These are phyloP conservation scores for Candida tammaniensis DNA, from an alignment of 805 yeast genomes.

Conservation along the genomic window DNA sequence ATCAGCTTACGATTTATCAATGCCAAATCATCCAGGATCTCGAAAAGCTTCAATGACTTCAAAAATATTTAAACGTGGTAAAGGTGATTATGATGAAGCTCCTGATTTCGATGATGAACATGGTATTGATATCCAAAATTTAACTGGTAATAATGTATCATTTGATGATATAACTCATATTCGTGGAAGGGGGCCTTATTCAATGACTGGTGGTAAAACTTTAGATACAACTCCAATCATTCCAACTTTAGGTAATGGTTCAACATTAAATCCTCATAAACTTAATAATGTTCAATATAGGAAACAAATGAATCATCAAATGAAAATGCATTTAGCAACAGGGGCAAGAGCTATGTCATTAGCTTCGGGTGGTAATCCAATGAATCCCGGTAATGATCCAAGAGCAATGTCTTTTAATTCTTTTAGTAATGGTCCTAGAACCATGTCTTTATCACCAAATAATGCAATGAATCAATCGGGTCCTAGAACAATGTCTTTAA, in stretches of 20 bases:
- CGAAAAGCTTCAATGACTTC: conserved; percentile 39
- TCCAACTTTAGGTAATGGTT: conserved; percentile 55
- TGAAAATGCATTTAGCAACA: conserved; percentile 51
- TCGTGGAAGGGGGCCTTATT: conserved; percentile 67
- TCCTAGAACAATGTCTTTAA: conserved; percentile 30
- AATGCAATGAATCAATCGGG: conserved; percentile 11
- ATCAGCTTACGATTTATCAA: conserved; percentile 5
- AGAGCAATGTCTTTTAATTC: conserved; percentile 19
- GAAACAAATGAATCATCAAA: conserved; percentile 65
- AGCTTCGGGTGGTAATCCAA: conserved; percentile 33
- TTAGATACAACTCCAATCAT: conserved; percentile 71
- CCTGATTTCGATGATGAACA: conserved; percentile 35
- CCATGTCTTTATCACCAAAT: conserved; percentile 15
- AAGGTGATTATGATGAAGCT: conserved; percentile 18
- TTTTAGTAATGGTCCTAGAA: conserved; percentile 13
- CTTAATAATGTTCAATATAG: conserved; percentile 61
- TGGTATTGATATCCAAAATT: conserved; percentile 34
- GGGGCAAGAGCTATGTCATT: conserved; percentile 47
- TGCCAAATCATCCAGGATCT: conserved; percentile 15
- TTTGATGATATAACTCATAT: conserved; percentile 64
- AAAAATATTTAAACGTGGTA: conserved; percentile 41
- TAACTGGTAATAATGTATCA: conserved; percentile 44
- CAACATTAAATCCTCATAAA: conserved; percentile 21
- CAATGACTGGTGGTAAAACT: conserved; percentile 32
- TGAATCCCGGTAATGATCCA: conserved; percentile 24